phyloP scores from a whole-genome alignment of 805 yeast species.

The Kazachstania martiniae region DNA sequence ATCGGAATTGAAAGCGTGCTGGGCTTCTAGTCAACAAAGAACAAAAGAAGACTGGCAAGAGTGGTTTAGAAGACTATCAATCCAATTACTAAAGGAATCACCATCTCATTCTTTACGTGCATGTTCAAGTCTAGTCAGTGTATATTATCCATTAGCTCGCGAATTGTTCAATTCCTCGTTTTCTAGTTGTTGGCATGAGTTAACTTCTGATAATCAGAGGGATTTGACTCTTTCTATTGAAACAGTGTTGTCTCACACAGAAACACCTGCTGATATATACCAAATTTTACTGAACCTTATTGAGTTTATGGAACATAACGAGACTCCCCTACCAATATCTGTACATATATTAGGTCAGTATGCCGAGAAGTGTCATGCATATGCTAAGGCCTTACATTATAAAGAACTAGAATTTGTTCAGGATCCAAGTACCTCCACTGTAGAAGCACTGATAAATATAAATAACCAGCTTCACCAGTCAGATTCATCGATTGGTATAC shows the following conservation, averaged over 20 bases:
- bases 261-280: constrained; percentile 91
- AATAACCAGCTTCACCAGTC: constrained; percentile 92
- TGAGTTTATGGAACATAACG: constrained; percentile 97
- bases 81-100: constrained; percentile 79
- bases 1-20: constrained; percentile 57
- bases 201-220: constrained; percentile 80
- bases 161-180: constrained; percentile 91
- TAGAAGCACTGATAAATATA: constrained; percentile 83
- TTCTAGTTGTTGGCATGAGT: constrained; percentile 90
- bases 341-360: constrained; percentile 84
- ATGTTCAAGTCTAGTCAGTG: constrained; percentile 80
- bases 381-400: constrained; percentile 93
- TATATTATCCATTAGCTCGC: constrained; percentile 77
- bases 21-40: constrained; percentile 86
- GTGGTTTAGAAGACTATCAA: constrained; percentile 82
- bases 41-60: constrained; percentile 97
- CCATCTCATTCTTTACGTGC: constrained; percentile 93
- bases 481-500: constrained; percentile 95
- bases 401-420: constrained; percentile 91
- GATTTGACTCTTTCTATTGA: constrained; percentile 80
- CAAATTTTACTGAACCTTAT: constrained; percentile 83
- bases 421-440: constrained; percentile 84
- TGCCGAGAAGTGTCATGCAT: constrained; percentile 93
- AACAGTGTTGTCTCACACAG: constrained; percentile 77
- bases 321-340: constrained; percentile 83